A percentile compares a stretch with the other conserved stretches of the same genome.
Evolutionary conservation across 805 yeast genomes (phyloP).

Genomic region (Pichia paraexigua): DNA sequence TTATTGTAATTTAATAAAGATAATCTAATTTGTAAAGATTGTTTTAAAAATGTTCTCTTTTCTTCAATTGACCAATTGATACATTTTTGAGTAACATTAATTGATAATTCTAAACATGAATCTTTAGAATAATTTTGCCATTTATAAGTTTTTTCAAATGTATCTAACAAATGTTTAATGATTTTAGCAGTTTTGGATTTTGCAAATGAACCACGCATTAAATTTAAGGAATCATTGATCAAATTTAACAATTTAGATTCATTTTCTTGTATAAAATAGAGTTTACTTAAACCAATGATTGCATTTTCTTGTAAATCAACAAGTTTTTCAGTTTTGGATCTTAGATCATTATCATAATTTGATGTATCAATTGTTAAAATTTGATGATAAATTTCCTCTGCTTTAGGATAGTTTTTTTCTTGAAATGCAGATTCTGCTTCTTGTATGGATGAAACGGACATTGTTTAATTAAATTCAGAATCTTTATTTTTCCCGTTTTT

Average conservation of each 20-base stretch:
- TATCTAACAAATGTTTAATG: constrained; percentile 71
- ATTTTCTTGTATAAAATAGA: constrained; percentile 47
- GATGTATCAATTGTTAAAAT: constrained; percentile 32
- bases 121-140: constrained; percentile 1
- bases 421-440: constrained; percentile 55
- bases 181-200: constrained; percentile 94
- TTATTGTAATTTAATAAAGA: constrained; percentile 67
- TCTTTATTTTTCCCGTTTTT: no score
- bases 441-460: constrained; percentile 34
- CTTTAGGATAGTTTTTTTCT: constrained; percentile 41
- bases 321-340: constrained; percentile 29
- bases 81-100: constrained; percentile 64
- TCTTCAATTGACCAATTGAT: constrained; percentile 81
- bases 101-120: constrained; percentile 59
- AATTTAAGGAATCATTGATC: constrained; percentile 57
- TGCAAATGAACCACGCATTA: constrained; percentile 61
- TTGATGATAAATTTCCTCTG: constrained; percentile 52
- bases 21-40: constrained; percentile 76
- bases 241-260: constrained; percentile 49
- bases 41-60: constrained; percentile 83
- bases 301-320: constrained; percentile 58
- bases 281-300: constrained; percentile 64
- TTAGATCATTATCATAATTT: constrained; percentile 6
- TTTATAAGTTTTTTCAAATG: constrained; percentile 52
- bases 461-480: neutral